phyloP scores from a whole-genome alignment of 768 basidiomycete genomes.

The Lactarius sanguifluus region DNA sequence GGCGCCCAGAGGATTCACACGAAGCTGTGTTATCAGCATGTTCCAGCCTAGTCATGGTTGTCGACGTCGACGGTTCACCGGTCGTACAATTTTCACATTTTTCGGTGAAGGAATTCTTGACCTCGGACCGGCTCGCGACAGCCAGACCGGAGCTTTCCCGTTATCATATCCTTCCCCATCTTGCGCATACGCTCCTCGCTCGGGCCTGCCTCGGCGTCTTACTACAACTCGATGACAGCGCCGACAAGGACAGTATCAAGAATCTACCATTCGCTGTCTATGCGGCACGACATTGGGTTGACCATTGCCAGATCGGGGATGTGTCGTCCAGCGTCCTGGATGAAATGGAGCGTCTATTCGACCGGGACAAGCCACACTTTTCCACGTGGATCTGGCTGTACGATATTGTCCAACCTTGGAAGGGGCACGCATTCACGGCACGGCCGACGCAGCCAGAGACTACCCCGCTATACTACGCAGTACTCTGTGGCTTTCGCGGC shows the following conservation, averaged over 20 bases:
- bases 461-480: neutral
- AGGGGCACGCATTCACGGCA: neutral
- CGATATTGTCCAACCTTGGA: neutral
- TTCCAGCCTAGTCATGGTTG: neutral
- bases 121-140: neutral
- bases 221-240: neutral
- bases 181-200: neutral
- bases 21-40: neutral
- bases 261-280: neutral
- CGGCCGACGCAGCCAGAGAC: neutral
- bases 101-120: conserved; percentile 3
- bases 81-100: neutral
- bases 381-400: conserved; percentile 2
- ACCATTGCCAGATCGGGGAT: neutral
- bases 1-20: conserved; percentile 7
- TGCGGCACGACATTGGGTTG: neutral
- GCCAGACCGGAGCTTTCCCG: neutral
- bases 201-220: neutral
- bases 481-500: neutral
- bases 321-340: neutral
- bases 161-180: neutral
- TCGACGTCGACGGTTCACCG: neutral
- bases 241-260: neutral
- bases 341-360: neutral
- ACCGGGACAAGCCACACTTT: neutral